Percentiles rank a stretch among this genome's conserved stretches.
phyloP scores from a whole-genome alignment of 495 filamentous ascomycete species.

The Chaetomium cochliodes region DNA sequence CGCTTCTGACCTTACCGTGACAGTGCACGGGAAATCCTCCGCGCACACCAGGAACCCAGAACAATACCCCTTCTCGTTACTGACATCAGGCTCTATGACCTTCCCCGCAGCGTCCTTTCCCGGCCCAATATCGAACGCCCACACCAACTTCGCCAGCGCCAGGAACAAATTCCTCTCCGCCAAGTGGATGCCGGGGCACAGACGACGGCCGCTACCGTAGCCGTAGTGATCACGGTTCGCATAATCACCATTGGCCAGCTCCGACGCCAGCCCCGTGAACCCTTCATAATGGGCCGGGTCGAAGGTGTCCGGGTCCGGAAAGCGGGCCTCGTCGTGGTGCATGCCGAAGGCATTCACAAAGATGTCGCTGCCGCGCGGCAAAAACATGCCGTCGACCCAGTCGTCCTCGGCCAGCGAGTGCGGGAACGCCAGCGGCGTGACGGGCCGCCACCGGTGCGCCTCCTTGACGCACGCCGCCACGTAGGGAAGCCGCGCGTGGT shows the following conservation, averaged over 20 bases:
- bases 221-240: slow-evolving; percentile 10
- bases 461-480: slow-evolving; percentile 10
- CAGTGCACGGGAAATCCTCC: slow-evolving; percentile 6
- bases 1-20: not conserved
- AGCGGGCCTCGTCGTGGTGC: slow-evolving; percentile 10
- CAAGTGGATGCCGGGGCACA: slow-evolving; percentile 5
- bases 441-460: slow-evolving; percentile 11
- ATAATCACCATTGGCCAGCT: slow-evolving; percentile 7
- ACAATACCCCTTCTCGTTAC: not conserved
- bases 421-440: slow-evolving; percentile 8
- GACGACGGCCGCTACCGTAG: slow-evolving; percentile 1
- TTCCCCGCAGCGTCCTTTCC: not conserved
- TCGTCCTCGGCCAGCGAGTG: slow-evolving; percentile 10
- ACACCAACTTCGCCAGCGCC: slow-evolving; percentile 2
- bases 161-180: slow-evolving; percentile 4
- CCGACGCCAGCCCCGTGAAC: slow-evolving; percentile 7
- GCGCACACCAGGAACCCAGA: slow-evolving; percentile 4
- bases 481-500: slow-evolving; percentile 1
- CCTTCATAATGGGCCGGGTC: slow-evolving; percentile 5
- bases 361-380: slow-evolving; percentile 2
- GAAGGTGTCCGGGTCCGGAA: slow-evolving; percentile 7
- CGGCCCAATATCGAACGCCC: not conserved
- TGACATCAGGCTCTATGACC: slow-evolving; percentile 3
- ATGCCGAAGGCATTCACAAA: slow-evolving; percentile 3
- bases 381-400: slow-evolving; percentile 10